phyloP scores from a whole-genome alignment of 163 green algal species.

The Scenedesmus sp. region DNA sequence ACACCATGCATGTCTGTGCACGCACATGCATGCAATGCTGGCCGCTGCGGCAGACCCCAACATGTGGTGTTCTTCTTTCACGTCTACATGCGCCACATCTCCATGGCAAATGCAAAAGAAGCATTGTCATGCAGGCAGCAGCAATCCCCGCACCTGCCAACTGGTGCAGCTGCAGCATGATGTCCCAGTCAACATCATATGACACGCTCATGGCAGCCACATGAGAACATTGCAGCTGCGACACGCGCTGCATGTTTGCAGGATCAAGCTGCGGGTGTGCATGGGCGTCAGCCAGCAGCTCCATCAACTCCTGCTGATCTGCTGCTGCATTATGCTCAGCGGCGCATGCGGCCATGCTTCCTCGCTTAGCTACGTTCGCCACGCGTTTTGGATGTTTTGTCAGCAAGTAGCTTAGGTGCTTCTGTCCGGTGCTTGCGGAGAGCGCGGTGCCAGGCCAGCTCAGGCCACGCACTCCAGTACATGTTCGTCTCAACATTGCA shows the following conservation, averaged over 20 bases:
- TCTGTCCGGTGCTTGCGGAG: not conserved
- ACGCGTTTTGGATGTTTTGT: not conserved
- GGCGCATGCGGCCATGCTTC: not conserved
- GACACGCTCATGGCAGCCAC: constrained; percentile 57
- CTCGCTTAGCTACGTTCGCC: not conserved
- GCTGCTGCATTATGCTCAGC: constrained; percentile 5
- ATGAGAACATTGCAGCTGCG: not conserved
- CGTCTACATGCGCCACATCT: too few species aligned
- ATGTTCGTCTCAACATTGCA: not conserved
- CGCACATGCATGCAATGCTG: too few species aligned
- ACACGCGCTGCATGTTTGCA: constrained; percentile 14
- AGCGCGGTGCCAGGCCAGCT: not conserved
- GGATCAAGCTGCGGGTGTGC: constrained; percentile 55
- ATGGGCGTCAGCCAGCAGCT: constrained; percentile 45
- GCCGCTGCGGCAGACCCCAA: not conserved
- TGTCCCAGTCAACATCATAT: constrained; percentile 54
- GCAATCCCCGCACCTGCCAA: not conserved
- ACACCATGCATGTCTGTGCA: too few species aligned
- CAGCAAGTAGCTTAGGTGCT: not conserved
- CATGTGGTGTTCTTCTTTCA: not conserved
- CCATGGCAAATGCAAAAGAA: not conserved
- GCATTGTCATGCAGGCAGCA: not conserved
- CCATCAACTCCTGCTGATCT: constrained; percentile 1
- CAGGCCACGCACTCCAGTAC: not conserved
- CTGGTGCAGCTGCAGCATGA: constrained; percentile 51